Base-by-base conservation (phyloP, 306 rosid species). In the Trifolium subterraneum region DNA sequence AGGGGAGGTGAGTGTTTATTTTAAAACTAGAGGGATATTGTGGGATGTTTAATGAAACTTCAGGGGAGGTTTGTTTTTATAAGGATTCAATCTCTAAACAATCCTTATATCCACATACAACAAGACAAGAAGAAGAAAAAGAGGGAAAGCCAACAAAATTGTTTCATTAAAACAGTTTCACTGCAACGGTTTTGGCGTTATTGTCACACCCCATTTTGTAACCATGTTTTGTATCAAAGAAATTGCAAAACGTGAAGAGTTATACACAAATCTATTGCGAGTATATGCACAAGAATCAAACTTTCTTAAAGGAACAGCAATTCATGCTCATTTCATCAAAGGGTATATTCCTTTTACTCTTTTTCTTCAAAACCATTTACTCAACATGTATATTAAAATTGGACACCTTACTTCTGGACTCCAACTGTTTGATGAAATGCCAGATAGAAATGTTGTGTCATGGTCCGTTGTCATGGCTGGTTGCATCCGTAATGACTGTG, bases 341-440 rank as follows among this genome's bases (percentile, higher is more conserved):
- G 89, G 89, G 18, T 76, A 42, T 68, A 80, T 86, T 47, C 88
- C 94, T 39, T 48, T 71, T 6, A 78, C 92, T 12, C 77, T 82
- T 42, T 91, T 89, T 64, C 80, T 86, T 71, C 85, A 84, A 36
- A 87, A 91, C 75, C 90, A 91, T 78, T 63, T 87, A 54, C 87
- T 91, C 7, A 87, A 81, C 45, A 52, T 89, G 83, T 91, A 89
- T 27, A 79, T 79, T 1, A 87, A 84, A 83, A 72, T 82, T 11
- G 88, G 88, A 7, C 80, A 85, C 68, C 83, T 86, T 64, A 20
- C 5, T 41, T 76, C 71, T 8, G 97, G 76, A 14, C 90, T 84
- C 81, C 75, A 82, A 70, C 23, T 91, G 92, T 91, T 91, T 65
- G 94, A 91, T 7, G 94, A 87, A 89, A 88, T 91, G 90, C 87